Conservation (phyloP, 2,329 filamentous ascomycete species). For the Exophiala mesophila region DNA sequence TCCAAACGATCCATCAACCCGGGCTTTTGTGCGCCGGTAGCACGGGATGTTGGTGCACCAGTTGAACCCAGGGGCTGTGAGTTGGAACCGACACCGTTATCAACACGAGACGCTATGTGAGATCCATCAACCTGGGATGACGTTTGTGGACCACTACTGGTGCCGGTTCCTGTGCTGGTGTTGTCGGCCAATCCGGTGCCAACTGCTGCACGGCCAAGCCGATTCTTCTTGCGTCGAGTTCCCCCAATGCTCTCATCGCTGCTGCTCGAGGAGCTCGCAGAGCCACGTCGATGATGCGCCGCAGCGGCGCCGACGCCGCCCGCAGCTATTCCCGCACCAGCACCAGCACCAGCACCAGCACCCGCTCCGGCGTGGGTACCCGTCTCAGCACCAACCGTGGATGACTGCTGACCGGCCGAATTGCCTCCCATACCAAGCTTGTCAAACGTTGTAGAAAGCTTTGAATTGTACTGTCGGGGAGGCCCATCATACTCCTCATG, state of each 20-base stretch:
- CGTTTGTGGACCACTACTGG: background rate
- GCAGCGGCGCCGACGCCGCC: conserved; percentile 2
- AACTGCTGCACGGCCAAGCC: background rate
- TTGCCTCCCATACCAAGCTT: conserved; percentile 10
- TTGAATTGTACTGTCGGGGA: conserved; percentile 26
- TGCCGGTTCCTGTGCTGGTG: background rate
- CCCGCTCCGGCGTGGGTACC: conserved; percentile 1
- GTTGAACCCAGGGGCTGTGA: background rate
- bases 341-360: background rate
- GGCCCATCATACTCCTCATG: conserved; percentile 53
- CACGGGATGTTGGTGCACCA: background rate
- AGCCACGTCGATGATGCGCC: background rate
- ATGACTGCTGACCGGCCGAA: background rate
- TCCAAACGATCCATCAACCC: conserved; percentile 51
- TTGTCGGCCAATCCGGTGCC: no score
- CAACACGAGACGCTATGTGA: background rate
- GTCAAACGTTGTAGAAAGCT: conserved; percentile 15
- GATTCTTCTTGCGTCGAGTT: background rate
- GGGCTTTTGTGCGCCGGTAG: conserved; percentile 37
- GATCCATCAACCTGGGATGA: background rate
- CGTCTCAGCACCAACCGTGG: background rate
- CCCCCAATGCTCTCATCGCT: conserved; percentile 2
- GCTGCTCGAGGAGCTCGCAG: background rate
- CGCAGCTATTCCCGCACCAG: conserved; percentile 4
- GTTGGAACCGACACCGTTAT: background rate